Base-by-base conservation (phyloP, 108 stramenopile species). In the Schizochytrium sp. region DNA sequence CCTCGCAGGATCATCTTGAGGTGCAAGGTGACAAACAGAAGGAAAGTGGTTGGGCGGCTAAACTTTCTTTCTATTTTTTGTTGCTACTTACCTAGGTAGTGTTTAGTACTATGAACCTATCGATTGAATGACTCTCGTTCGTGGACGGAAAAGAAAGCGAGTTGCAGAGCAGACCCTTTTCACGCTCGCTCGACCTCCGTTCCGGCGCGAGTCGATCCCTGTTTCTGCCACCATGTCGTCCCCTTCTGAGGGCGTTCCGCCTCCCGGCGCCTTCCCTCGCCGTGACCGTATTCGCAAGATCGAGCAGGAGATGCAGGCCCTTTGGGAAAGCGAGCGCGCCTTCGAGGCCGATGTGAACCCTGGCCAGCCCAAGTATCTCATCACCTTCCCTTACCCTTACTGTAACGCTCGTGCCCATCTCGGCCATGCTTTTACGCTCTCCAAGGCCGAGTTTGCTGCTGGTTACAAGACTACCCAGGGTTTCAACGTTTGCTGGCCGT, bases 351-450 rank as follows among this genome's bases (percentile, higher is more conserved):
- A 88, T 38, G 88, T 57, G 58, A n/a, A 42, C 7, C 55, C n/a
- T 12, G 89, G 61, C 72, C 87, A 87, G 59, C 94, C 95, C 50
- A 96, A 97, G 89, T 99, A 98, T 90, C 91, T 99, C 90, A 97
- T 97, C 3, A 98, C 99, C n/a, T 99, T 99, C 91, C 99, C 99
- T 2, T 93, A 92, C 92, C 99, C 99, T 8, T 99, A 99, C 95
- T 97, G 96, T 91, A 99, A 99, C 89, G 99, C 98, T 3, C 95
- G 97, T 72, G 94, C 98, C 92, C 99, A 99, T 92, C 95, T 99
- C 88, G 99, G 99, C 1, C 99, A 99, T 89, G 99, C 98, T 2
- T 99, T 98, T 94, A 95, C 94, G 90, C 91, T 98, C 91, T 97
- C 97, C 92, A 99, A 99, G 95, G 97, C 98, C 2, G 95, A 97